Conservation (phyloP, 1,284 basidiomycete species). For the Ustilago sp. region DNA sequence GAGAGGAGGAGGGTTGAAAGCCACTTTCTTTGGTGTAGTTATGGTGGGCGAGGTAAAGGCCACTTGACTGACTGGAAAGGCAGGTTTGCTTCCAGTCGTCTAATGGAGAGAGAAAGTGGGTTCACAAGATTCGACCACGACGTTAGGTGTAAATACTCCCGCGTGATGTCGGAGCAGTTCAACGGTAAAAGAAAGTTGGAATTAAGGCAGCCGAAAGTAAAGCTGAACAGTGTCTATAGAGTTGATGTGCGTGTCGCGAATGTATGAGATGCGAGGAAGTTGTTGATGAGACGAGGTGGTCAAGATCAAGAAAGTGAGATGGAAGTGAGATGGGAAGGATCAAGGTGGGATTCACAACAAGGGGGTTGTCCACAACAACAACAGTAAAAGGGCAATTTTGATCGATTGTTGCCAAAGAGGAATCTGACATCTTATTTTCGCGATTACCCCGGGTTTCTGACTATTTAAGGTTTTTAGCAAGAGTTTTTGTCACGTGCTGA, state of each 20-base stretch:
- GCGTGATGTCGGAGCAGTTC: not conserved
- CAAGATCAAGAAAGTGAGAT: not conserved
- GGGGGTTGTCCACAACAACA: not conserved
- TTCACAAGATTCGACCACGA: not conserved
- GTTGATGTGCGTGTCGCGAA: not conserved
- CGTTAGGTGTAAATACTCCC: not conserved
- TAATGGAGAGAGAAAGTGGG: not conserved
- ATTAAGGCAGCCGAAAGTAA: not conserved
- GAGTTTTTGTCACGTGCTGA: too few relatives aligned
- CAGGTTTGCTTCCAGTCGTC: slow-evolving; percentile 9
- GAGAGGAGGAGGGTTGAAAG: slow-evolving; percentile 14
- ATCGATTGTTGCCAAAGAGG: too few relatives aligned
- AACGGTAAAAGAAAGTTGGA: not conserved
- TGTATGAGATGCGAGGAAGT: not conserved
- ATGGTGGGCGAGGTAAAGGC: slow-evolving; percentile 11
- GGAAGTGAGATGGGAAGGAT: not conserved
- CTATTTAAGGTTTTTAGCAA: too few relatives aligned
- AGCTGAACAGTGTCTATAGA: not conserved
- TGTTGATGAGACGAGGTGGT: not conserved
- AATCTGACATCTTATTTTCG: too few relatives aligned
- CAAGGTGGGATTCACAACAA: not conserved
- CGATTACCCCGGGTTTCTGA: too few relatives aligned
- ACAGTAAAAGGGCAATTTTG: not conserved
- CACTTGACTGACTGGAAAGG: slow-evolving; percentile 11
- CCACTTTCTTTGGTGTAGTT: slow-evolving; percentile 22